phyloP scores from a whole-genome alignment of 192 early-diverging fungal genomes.

The Podila verticillata region DNA sequence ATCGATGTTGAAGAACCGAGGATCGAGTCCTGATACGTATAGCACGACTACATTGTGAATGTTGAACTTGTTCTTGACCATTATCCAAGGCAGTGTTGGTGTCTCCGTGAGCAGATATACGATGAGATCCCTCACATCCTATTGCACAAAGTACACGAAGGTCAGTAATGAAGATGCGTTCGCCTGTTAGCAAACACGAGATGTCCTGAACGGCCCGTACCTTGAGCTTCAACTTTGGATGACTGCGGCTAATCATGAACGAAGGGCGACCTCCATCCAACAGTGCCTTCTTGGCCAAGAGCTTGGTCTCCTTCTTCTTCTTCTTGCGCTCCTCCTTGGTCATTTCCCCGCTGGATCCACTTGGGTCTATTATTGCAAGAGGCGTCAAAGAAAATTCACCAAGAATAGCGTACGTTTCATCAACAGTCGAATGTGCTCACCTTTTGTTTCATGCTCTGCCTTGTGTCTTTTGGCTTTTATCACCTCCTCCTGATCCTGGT shows the following conservation, averaged over 20 bases:
- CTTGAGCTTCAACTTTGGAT: conserved; percentile 39
- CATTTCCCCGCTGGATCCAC: not conserved
- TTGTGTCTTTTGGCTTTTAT: not conserved
- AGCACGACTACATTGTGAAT: conserved; percentile 39
- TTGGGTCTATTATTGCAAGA: too few species aligned
- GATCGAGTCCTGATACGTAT: conserved; percentile 36
- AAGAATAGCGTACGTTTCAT: too few species aligned
- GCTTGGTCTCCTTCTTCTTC: conserved; percentile 26
- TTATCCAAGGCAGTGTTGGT: conserved; percentile 39
- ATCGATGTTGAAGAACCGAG: conserved; percentile 30
- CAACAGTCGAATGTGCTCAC: not conserved
- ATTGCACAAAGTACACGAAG: not conserved
- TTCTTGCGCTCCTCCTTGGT: conserved; percentile 21
- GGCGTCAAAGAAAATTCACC: too few species aligned
- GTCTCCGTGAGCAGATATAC: conserved; percentile 40
- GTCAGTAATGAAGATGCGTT: not conserved
- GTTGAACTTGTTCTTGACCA: conserved; percentile 51
- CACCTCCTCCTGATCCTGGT: not conserved
- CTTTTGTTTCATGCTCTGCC: not conserved
- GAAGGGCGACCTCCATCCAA: conserved; percentile 20
- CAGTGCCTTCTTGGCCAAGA: conserved; percentile 9
- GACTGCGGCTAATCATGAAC: conserved; percentile 31
- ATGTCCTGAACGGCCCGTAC: not conserved
- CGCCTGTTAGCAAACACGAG: too few species aligned
- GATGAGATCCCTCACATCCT: conserved; percentile 41